phyloP scores from a whole-genome alignment of 305 asterid species.

The Solanum aculeatissimum region DNA sequence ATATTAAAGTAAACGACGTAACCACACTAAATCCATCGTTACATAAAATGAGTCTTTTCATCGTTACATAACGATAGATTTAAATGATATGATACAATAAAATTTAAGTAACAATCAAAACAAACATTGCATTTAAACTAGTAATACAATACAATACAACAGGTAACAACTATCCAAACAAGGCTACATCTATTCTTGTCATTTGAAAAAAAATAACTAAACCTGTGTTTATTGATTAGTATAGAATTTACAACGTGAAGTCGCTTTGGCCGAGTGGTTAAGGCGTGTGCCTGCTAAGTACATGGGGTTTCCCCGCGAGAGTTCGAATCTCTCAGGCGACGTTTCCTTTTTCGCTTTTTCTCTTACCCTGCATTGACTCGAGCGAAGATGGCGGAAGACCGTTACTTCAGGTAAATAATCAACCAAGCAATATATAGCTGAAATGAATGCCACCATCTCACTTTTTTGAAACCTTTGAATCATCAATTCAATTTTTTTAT shows the following conservation, averaged over 20 bases:
- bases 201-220: too few species aligned
- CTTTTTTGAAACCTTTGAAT: slow-evolving; percentile 21
- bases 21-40: too few species aligned
- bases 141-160: too few species aligned
- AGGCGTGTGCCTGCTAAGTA: slow-evolving; percentile 99
- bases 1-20: too few species aligned
- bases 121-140: too few species aligned
- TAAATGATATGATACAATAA: too few species aligned
- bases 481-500: background rate
- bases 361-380: background rate
- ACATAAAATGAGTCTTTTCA: too few species aligned
- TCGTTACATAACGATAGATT: too few species aligned
- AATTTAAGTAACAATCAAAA: too few species aligned
- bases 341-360: background rate
- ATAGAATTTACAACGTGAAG: background rate
- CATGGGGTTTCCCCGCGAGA: slow-evolving; percentile 99
- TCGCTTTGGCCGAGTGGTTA: slow-evolving; percentile 99
- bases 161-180: too few species aligned
- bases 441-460: slow-evolving; percentile 13
- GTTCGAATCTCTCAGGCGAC: slow-evolving; percentile 99
- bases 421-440: slow-evolving; percentile 4
- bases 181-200: too few species aligned
- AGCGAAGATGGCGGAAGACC: slow-evolving; percentile 10
- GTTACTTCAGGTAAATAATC: slow-evolving; percentile 41
- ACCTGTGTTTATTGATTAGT: too few species aligned